A percentile compares a stretch with the other conserved stretches of the same genome.
phyloP scores from a whole-genome alignment of 495 filamentous ascomycete genomes.

The Cladorrhinum samala region DNA sequence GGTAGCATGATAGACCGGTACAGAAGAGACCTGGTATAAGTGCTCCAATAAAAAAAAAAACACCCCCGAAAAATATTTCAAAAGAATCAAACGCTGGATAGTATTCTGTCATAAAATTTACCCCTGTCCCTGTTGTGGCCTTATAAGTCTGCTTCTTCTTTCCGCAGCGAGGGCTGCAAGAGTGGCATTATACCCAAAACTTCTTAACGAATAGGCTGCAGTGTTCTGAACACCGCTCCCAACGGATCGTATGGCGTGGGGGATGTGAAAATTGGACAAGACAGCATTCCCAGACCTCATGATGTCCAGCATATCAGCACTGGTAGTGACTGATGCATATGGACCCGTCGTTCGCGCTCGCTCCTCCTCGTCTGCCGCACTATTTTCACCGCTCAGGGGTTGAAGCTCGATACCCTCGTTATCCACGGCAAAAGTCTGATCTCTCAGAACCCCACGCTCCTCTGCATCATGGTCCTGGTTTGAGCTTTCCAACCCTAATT shows the following conservation, averaged over 20 bases:
- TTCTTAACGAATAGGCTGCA: conserved; percentile 45
- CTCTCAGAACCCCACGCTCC: conserved; percentile 65
- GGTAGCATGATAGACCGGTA: conserved; percentile 56
- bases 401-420: conserved; percentile 49
- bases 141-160: conserved; percentile 33
- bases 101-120: too few species aligned
- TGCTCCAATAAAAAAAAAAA: neutral
- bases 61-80: conserved; percentile 1
- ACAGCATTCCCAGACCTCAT: conserved; percentile 64
- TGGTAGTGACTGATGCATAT: conserved; percentile 39
- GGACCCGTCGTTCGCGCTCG: conserved; percentile 40
- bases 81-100: conserved; percentile 4
- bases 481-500: conserved; percentile 5
- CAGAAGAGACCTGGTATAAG: neutral
- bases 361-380: conserved; percentile 23
- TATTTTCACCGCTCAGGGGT: conserved; percentile 22
- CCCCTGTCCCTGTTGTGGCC: conserved; percentile 3
- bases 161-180: conserved; percentile 41
- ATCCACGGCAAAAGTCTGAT: conserved; percentile 30
- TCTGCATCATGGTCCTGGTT: conserved; percentile 73
- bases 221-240: conserved; percentile 49
- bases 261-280: conserved; percentile 62
- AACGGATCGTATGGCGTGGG: conserved; percentile 59
- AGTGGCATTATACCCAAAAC: conserved; percentile 44
- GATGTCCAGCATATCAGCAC: conserved; percentile 44